phyloP scores from a whole-genome alignment of 495 filamentous ascomycete genomes.

The Cladorrhinum samala region DNA sequence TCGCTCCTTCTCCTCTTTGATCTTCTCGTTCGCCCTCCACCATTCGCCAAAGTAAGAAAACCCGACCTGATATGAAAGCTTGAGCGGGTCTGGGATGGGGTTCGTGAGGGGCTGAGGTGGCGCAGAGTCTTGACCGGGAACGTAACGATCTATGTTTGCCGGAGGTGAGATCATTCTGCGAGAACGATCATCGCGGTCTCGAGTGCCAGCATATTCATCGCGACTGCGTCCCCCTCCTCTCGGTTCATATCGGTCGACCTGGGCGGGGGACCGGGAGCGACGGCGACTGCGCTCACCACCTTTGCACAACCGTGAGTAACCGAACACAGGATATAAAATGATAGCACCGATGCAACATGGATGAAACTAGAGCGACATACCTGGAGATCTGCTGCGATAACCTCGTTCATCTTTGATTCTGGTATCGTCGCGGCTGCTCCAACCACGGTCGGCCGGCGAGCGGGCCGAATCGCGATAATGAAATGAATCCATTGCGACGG shows the following conservation, averaged over 20 bases:
- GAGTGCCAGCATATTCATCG: constrained; percentile 60
- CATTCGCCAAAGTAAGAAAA: constrained; percentile 97
- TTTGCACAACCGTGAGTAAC: constrained; percentile 17
- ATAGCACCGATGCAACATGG: constrained; percentile 13
- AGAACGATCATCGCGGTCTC: constrained; percentile 49
- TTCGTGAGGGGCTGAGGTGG: constrained; percentile 57
- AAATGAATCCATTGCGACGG: constrained; percentile 40
- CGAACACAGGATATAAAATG: constrained; percentile 1
- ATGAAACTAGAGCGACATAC: constrained; percentile 32
- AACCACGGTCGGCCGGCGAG: constrained; percentile 45
- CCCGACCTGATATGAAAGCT: constrained; percentile 85
- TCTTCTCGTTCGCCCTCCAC: constrained; percentile 80
- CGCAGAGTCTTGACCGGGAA: constrained; percentile 70
- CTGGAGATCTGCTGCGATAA: constrained; percentile 52
- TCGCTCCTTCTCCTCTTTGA: constrained; percentile 83
- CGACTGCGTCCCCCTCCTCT: constrained; percentile 55
- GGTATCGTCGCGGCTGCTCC: constrained; percentile 44
- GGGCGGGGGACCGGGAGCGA: constrained; percentile 65
- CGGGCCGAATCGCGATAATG: constrained; percentile 43
- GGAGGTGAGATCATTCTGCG: constrained; percentile 55
- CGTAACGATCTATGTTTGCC: constrained; percentile 88
- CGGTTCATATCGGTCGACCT: constrained; percentile 69
- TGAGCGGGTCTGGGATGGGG: constrained; percentile 73
- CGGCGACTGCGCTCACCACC: constrained; percentile 41
- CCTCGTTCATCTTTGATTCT: constrained; percentile 43